These are phyloP conservation scores for Coemansia sp. DNA, from an alignment of 192 early-diverging fungal species.

Conservation along the genomic window DNA sequence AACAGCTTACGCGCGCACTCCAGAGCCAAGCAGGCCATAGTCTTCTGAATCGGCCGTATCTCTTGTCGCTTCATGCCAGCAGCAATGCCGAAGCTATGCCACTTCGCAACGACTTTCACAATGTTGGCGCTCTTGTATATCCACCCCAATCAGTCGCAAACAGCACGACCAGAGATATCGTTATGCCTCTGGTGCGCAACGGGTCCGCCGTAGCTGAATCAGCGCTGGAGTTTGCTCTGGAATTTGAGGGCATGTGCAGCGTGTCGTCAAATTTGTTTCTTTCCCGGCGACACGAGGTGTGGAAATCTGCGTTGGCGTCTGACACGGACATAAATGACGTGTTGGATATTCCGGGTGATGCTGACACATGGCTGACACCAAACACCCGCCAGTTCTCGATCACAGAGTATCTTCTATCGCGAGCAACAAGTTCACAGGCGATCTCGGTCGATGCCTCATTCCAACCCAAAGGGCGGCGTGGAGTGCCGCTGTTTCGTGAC, in stretches of 20 bases:
- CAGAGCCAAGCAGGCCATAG: constrained; percentile 8
- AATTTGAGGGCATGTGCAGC: constrained; percentile 36
- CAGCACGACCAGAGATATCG: background rate
- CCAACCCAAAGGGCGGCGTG: constrained; percentile 24
- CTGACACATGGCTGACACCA: constrained; percentile 45
- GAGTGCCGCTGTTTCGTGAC: constrained; percentile 36
- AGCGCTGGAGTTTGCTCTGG: constrained; percentile 19
- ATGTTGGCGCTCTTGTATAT: constrained; percentile 33
- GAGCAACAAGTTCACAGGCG: constrained; percentile 11
- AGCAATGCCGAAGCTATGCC: constrained; percentile 18
- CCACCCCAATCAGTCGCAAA: background rate
- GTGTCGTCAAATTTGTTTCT: constrained; percentile 24
- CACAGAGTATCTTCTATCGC: constrained; percentile 41
- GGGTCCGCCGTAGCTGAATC: constrained; percentile 5
- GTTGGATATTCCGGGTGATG: constrained; percentile 18
- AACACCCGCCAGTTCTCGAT: constrained; percentile 42
- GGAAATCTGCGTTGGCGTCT: constrained; percentile 9
- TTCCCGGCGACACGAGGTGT: constrained; percentile 27
- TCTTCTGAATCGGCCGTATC: constrained; percentile 10
- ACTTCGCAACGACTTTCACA: constrained; percentile 42
- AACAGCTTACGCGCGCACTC: constrained; percentile 25
- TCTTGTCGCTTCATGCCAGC: constrained; percentile 24
- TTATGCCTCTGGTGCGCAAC: background rate
- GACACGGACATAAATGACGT: constrained; percentile 9
- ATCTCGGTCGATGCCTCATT: constrained; percentile 13